phyloP scores from a whole-genome alignment of 805 yeast species.

The Grigorovia jiainica region DNA sequence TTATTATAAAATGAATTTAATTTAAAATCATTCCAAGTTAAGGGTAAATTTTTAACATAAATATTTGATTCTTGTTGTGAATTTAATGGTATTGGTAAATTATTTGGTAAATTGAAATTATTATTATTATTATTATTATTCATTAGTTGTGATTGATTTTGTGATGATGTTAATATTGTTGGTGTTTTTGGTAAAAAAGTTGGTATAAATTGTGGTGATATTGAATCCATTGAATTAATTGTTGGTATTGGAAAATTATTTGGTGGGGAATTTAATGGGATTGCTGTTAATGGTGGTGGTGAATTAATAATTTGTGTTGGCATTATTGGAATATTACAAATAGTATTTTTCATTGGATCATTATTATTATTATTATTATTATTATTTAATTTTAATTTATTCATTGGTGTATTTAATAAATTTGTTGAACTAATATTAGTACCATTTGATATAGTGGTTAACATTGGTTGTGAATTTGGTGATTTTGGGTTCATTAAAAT shows the following conservation, averaged over 20 bases:
- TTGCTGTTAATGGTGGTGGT: not conserved
- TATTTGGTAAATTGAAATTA: constrained; percentile 2
- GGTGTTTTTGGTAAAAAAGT: not conserved
- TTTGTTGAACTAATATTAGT: no score
- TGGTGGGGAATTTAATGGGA: not conserved
- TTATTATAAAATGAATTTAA: constrained; percentile 33
- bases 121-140: no score
- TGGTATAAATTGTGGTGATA: not conserved
- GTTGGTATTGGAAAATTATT: not conserved
- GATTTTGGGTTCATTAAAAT: not conserved
- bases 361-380: no score
- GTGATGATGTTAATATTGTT: not conserved
- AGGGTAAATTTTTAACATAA: constrained; percentile 57
- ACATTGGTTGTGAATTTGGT: constrained; percentile 7
- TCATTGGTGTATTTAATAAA: no score
- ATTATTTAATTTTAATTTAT: no score
- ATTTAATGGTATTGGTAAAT: constrained; percentile 29
- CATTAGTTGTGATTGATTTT: not conserved
- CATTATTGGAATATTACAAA: not conserved
- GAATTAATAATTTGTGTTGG: not conserved
- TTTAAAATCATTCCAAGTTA: constrained; percentile 45
- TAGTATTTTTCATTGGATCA: not conserved
- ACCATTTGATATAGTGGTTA: not conserved
- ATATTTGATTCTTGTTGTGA: constrained; percentile 61
- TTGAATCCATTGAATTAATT: not conserved